Percentiles rank a stretch among this genome's conserved stretches.
Conservation (phyloP, 2,329 filamentous ascomycete species). For the Verticillium nonalfalfae region DNA sequence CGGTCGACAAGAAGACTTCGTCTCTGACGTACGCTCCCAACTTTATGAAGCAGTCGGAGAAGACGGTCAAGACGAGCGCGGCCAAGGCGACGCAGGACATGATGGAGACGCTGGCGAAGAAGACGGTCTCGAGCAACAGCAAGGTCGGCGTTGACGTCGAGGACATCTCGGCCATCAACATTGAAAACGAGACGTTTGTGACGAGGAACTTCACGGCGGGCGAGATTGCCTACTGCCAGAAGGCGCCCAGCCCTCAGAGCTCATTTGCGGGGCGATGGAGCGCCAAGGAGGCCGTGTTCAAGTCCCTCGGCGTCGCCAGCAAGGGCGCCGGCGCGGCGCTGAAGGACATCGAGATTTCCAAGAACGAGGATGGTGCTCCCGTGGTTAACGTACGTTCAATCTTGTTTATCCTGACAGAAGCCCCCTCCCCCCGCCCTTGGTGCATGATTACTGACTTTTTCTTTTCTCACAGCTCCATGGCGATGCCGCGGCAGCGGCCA, state of each 20-base stretch:
- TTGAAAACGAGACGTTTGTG: slow-evolving; percentile 89
- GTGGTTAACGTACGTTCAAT: slow-evolving; percentile 67
- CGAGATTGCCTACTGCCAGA: slow-evolving; percentile 82
- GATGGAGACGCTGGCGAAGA: slow-evolving; percentile 69
- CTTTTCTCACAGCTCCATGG: slow-evolving; percentile 64
- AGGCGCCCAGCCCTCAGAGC: slow-evolving; percentile 72
- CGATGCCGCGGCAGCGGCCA: slow-evolving; percentile 75
- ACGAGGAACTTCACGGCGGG: slow-evolving; percentile 86
- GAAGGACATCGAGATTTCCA: slow-evolving; percentile 90
- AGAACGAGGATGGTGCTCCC: slow-evolving; percentile 76
- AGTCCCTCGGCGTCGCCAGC: slow-evolving; percentile 82
- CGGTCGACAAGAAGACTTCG: slow-evolving; percentile 78
- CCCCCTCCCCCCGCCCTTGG: too few species aligned
- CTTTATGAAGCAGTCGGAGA: slow-evolving; percentile 60
- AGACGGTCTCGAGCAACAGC: slow-evolving; percentile 54
- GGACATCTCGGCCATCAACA: slow-evolving; percentile 79
- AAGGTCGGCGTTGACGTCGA: slow-evolving; percentile 95
- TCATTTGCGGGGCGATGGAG: slow-evolving; percentile 95
- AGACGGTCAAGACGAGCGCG: slow-evolving; percentile 40
- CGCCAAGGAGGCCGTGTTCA: slow-evolving; percentile 98
- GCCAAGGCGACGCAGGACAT: slow-evolving; percentile 64
- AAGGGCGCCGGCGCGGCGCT: slow-evolving; percentile 84
- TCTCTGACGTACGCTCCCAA: slow-evolving; percentile 67
- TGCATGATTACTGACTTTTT: slow-evolving; percentile 27
- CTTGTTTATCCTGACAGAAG: background rate